phyloP scores from a whole-genome alignment of 1,284 basidiomycete species.

The Ceratobasidium sp. region DNA sequence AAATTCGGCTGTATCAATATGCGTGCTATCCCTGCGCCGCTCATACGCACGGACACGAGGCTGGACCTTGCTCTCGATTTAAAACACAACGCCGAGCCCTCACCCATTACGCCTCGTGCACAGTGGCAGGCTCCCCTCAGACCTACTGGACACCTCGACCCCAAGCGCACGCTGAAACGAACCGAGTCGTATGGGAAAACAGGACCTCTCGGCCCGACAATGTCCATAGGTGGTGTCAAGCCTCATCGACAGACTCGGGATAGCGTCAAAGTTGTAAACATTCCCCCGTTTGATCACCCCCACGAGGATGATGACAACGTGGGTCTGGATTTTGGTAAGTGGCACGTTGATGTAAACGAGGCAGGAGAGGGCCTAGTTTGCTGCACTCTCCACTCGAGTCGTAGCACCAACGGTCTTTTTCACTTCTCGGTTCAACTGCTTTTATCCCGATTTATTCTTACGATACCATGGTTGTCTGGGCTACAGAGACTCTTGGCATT shows the following conservation, averaged over 20 bases:
- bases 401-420: not conserved
- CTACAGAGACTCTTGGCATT: slow-evolving; percentile 28
- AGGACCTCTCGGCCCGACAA: slow-evolving; percentile 14
- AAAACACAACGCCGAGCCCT: slow-evolving; percentile 23
- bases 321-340: slow-evolving; percentile 38
- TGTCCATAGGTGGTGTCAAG: slow-evolving; percentile 6
- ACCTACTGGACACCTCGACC: not conserved
- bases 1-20: slow-evolving; percentile 18
- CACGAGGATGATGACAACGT: slow-evolving; percentile 43
- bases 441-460: slow-evolving; percentile 21
- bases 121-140: slow-evolving; percentile 4
- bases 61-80: slow-evolving; percentile 41
- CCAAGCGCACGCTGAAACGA: slow-evolving; percentile 26
- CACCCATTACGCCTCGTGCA: slow-evolving; percentile 22
- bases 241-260: not conserved
- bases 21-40: slow-evolving; percentile 22
- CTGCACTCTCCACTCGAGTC: slow-evolving; percentile 25
- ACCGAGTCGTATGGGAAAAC: slow-evolving; percentile 36
- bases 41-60: slow-evolving; percentile 39
- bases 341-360: slow-evolving; percentile 38
- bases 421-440: slow-evolving; percentile 3
- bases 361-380: slow-evolving; percentile 26
- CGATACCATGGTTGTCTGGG: slow-evolving; percentile 33
- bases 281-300: slow-evolving; percentile 17
- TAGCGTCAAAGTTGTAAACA: slow-evolving; percentile 1